Conservation (phyloP, 1,284 basidiomycete species). For the Meira nashicola region DNA sequence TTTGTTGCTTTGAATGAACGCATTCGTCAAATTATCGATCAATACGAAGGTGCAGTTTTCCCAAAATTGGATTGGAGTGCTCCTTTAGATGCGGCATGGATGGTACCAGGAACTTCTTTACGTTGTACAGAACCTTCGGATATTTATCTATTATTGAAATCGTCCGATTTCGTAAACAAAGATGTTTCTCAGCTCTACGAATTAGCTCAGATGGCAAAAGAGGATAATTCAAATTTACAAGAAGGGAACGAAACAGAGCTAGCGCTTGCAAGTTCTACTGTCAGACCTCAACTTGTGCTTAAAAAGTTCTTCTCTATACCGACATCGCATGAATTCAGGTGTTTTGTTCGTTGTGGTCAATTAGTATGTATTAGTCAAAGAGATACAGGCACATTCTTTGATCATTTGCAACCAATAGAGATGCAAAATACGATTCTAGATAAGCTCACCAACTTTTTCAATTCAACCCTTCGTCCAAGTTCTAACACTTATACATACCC, state of each 20-base stretch:
- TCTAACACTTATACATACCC: too few relatives aligned
- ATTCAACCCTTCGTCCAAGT: conserved; percentile 34
- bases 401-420: conserved; percentile 61
- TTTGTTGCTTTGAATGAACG: conserved; percentile 63
- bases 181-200: conserved; percentile 62
- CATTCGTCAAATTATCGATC: conserved; percentile 66
- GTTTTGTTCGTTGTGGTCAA: conserved; percentile 23
- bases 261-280: not conserved
- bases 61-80: conserved; percentile 63
- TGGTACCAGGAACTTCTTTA: conserved; percentile 78
- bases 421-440: not conserved
- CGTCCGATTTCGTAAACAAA: conserved; percentile 80
- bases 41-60: conserved; percentile 71
- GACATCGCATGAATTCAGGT: conserved; percentile 57
- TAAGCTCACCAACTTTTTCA: conserved; percentile 60
- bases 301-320: conserved; percentile 87
- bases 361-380: conserved; percentile 74
- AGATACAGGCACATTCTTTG: conserved; percentile 70
- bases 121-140: conserved; percentile 82
- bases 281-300: conserved; percentile 68
- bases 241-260: not conserved
- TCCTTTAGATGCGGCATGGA: conserved; percentile 76
- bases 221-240: too few relatives aligned
- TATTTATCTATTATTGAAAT: conserved; percentile 86
- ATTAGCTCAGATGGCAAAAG: conserved; percentile 10